Conservation (phyloP, 1,284 basidiomycete species). For the Ustilago bromivora region DNA sequence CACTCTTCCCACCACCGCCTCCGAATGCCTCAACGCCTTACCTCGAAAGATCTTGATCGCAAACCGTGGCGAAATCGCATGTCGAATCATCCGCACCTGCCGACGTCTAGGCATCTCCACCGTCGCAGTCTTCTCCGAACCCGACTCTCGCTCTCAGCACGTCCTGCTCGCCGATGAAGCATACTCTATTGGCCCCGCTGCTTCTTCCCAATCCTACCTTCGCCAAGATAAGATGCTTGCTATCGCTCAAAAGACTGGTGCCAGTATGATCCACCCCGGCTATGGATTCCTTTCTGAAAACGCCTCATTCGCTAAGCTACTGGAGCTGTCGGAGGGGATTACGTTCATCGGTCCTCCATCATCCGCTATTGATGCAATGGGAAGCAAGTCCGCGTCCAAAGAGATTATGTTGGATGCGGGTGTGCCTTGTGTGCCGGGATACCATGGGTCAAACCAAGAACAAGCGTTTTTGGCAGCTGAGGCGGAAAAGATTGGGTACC, state of each 20-base stretch:
- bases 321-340: constrained; percentile 51
- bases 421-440: constrained; percentile 93
- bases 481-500: constrained; percentile 73
- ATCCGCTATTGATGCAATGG: constrained; percentile 77
- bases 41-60: constrained; percentile 63
- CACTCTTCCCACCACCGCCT: constrained; percentile 13
- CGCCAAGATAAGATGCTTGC: constrained; percentile 88
- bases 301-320: constrained; percentile 47
- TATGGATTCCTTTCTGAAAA: constrained; percentile 85
- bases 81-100: constrained; percentile 90
- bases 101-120: constrained; percentile 86
- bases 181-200: constrained; percentile 90
- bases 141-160: constrained; percentile 82
- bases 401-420: constrained; percentile 90
- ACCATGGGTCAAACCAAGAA: constrained; percentile 83
- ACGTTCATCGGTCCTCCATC: constrained; percentile 70
- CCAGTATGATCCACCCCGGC: constrained; percentile 81
- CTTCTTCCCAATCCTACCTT: constrained; percentile 87
- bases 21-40: constrained; percentile 31
- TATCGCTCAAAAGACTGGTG: constrained; percentile 81
- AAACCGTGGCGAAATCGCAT: constrained; percentile 89
- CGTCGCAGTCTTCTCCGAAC: constrained; percentile 89
- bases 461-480: constrained; percentile 76
- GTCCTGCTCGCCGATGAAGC: constrained; percentile 89
- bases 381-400: constrained; percentile 78